phyloP scores from a whole-genome alignment of 257 asterid genomes.

The Ballota nigra region DNA sequence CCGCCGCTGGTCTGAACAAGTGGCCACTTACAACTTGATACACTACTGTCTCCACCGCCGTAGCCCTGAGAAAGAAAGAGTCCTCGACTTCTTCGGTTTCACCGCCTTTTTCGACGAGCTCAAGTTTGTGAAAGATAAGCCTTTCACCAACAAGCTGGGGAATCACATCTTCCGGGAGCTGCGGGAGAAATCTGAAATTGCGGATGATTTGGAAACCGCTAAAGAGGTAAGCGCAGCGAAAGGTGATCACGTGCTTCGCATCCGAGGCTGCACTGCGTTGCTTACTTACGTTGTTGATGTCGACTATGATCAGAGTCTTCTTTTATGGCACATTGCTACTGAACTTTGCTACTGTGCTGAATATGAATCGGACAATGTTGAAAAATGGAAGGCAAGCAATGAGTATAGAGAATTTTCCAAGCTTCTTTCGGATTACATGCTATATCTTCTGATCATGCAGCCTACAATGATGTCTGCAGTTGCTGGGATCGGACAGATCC shows the following conservation, averaged over 20 bases:
- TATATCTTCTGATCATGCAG: slow-evolving; percentile 54
- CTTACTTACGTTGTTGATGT: slow-evolving; percentile 22
- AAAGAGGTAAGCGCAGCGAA: slow-evolving; percentile 44
- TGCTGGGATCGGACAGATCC: slow-evolving; percentile 52
- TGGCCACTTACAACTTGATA: slow-evolving; percentile 37
- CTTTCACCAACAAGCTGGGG: slow-evolving; percentile 25
- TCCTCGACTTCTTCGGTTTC: slow-evolving; percentile 28
- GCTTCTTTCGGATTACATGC: slow-evolving; percentile 60
- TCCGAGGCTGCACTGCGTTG: slow-evolving; percentile 17
- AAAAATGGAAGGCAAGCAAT: background rate
- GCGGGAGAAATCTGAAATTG: slow-evolving; percentile 28
- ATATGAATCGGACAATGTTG: background rate
- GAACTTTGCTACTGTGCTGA: slow-evolving; percentile 43
- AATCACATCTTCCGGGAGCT: slow-evolving; percentile 40
- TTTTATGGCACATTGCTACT: slow-evolving; percentile 60
- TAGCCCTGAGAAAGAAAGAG: slow-evolving; percentile 4
- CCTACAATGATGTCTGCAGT: slow-evolving; percentile 53
- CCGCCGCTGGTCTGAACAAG: slow-evolving; percentile 44
- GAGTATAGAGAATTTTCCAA: slow-evolving; percentile 27
- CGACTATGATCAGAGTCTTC: slow-evolving; percentile 53
- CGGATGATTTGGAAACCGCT: slow-evolving; percentile 34
- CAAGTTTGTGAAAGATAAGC: slow-evolving; percentile 6
- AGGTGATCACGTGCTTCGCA: slow-evolving; percentile 46
- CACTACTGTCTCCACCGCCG: slow-evolving; percentile 30
- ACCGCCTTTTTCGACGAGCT: slow-evolving; percentile 16